These are phyloP conservation scores for Colletotrichum kahawae DNA, from an alignment of 2,329 filamentous ascomycete species.

Conservation along the genomic window DNA sequence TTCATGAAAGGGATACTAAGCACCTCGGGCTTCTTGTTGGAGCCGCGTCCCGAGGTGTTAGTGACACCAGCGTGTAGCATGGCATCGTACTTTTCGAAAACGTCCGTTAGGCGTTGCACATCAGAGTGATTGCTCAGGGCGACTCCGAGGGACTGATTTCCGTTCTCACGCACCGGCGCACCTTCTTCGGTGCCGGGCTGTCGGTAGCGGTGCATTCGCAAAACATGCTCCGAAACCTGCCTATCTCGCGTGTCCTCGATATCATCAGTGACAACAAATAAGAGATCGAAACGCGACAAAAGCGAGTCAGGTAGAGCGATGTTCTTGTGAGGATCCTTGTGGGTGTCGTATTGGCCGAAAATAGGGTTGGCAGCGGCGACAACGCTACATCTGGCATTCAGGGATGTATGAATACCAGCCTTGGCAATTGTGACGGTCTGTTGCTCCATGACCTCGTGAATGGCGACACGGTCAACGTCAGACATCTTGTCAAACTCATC, in stretches of 20 bases:
- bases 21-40: slow-evolving; percentile 81
- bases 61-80: slow-evolving; percentile 95
- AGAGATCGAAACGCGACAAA: slow-evolving; percentile 95
- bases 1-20: slow-evolving; percentile 98
- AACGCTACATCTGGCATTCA: slow-evolving; percentile 96
- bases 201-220: slow-evolving; percentile 96
- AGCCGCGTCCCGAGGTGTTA: slow-evolving; percentile 73
- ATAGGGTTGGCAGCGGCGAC: slow-evolving; percentile 97
- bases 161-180: slow-evolving; percentile 88
- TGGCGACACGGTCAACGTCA: slow-evolving; percentile 95
- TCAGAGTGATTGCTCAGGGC: slow-evolving; percentile 80
- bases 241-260: slow-evolving; percentile 94
- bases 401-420: slow-evolving; percentile 94
- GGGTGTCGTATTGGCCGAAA: slow-evolving; percentile 96
- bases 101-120: slow-evolving; percentile 78
- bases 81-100: slow-evolving; percentile 94
- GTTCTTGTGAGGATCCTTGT: slow-evolving; percentile 98
- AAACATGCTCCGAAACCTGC: slow-evolving; percentile 92
- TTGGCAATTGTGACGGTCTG: slow-evolving; percentile 99
- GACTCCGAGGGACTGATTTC: slow-evolving; percentile 83
- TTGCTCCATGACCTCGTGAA: slow-evolving; percentile 99
- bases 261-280: slow-evolving; percentile 97
- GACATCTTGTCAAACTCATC: slow-evolving; percentile 99
- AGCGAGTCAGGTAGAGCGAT: slow-evolving; percentile 97
- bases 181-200: slow-evolving; percentile 93